A percentile compares a stretch with the other conserved stretches of the same genome.
These are phyloP conservation scores for Colletotrichum cereale DNA, from an alignment of 2,329 filamentous ascomycete genomes.

Conservation along the genomic window DNA sequence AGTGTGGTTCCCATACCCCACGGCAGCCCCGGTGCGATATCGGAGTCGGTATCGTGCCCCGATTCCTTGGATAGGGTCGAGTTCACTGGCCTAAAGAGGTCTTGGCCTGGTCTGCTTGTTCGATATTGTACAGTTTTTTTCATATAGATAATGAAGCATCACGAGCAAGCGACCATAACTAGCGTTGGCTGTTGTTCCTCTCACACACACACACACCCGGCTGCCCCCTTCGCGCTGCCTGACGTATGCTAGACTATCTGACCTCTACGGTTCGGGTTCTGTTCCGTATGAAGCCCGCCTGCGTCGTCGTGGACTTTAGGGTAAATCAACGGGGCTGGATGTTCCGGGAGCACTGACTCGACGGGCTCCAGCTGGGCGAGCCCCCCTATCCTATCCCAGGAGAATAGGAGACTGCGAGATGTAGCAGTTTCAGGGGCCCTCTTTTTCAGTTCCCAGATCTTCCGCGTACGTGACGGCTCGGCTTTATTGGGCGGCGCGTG, in stretches of 20 bases:
- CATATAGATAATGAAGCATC: slow-evolving; percentile 17
- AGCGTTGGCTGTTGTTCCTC: slow-evolving; percentile 18
- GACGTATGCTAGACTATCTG: not conserved
- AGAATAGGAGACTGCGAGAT: not conserved
- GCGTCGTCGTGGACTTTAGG: slow-evolving; percentile 7
- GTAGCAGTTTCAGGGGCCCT: not conserved
- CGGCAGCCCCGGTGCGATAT: slow-evolving; percentile 4
- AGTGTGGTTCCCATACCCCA: not conserved
- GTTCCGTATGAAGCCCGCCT: not conserved
- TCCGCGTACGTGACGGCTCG: not conserved
- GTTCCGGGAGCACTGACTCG: not conserved
- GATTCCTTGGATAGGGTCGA: slow-evolving; percentile 3
- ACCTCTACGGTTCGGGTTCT: not conserved
- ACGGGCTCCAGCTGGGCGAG: not conserved
- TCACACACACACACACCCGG: not conserved
- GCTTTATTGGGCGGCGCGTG: not conserved
- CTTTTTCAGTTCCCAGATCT: not conserved
- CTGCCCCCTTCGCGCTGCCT: not conserved
- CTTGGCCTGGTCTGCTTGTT: not conserved
- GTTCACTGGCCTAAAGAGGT: not conserved
- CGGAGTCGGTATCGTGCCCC: slow-evolving; percentile 17
- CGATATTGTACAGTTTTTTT: not conserved
- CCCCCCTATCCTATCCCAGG: not conserved
- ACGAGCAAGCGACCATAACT: slow-evolving; percentile 18
- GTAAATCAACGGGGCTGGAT: slow-evolving; percentile 14